Conservation (phyloP, 306 rosid genomes). For the Inga laurina region DNA sequence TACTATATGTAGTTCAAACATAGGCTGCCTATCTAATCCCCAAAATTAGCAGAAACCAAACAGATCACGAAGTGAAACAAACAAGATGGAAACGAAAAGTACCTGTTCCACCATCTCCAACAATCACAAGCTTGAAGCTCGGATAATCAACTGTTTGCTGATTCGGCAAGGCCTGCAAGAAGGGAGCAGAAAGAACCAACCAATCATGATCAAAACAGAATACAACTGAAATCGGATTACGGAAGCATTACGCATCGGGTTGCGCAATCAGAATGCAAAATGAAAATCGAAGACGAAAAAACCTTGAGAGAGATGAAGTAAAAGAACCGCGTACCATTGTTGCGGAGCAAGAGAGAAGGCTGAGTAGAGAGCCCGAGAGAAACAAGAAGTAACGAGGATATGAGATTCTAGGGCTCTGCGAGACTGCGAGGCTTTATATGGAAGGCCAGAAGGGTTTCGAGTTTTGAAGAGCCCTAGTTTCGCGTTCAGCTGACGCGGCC, state of each 20-base stretch:
- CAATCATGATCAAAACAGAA: not conserved
- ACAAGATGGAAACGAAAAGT: not conserved
- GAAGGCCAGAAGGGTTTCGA: not conserved
- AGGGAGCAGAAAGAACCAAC: not conserved
- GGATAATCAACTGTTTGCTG: constrained; percentile 68
- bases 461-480: constrained; percentile 37
- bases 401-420: not conserved
- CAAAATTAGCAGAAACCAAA: not conserved
- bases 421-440: constrained; percentile 29
- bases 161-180: constrained; percentile 52
- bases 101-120: constrained; percentile 75
- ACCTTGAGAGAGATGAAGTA: not conserved
- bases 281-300: not conserved
- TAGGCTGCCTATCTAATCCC: not conserved
- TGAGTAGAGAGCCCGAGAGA: not conserved
- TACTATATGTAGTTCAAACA: not conserved
- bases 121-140: constrained; percentile 72
- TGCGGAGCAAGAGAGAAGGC: not conserved
- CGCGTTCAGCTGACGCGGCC: constrained; percentile 46
- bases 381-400: not conserved
- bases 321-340: constrained; percentile 24
- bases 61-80: constrained; percentile 20
- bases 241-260: not conserved
- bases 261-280: not conserved
- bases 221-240: not conserved